Conservation (phyloP, 2,329 filamentous ascomycete species). For the Lojkania enalia region DNA sequence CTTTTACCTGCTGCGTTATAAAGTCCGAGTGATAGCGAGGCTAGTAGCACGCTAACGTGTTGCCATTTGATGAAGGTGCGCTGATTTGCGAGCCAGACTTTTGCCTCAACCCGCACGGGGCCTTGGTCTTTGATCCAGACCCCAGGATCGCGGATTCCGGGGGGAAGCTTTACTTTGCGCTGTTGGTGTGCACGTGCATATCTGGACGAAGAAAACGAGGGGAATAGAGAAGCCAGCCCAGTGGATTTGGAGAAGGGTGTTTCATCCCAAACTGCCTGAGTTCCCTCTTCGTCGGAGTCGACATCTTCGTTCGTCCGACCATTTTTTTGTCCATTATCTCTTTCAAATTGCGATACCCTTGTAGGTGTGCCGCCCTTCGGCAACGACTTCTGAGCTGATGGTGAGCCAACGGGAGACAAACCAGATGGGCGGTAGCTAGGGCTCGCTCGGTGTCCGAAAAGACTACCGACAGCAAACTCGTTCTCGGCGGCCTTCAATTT, state of each 20-base stretch:
- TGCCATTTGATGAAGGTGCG: conserved; percentile 99
- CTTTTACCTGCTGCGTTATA: conserved; percentile 82
- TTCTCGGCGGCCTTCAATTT: conserved; percentile 81
- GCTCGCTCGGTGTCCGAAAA: conserved; percentile 62
- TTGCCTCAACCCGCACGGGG: conserved; percentile 89
- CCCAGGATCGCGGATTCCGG: conserved; percentile 82
- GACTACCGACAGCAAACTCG: conserved; percentile 84
- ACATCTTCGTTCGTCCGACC: conserved; percentile 48
- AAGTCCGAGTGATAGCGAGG: conserved; percentile 77
- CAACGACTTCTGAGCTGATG: conserved; percentile 40
- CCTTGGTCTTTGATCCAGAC: conserved; percentile 95
- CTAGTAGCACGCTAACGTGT: conserved; percentile 87
- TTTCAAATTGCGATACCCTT: conserved; percentile 9
- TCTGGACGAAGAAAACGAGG: conserved; percentile 79
- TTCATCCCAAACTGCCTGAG: conserved; percentile 33
- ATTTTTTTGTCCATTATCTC: conserved; percentile 31
- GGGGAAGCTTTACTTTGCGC: conserved; percentile 66
- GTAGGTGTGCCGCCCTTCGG: conserved; percentile 21
- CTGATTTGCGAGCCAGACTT: conserved; percentile 98
- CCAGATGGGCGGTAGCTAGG: conserved; percentile 60
- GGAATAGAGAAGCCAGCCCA: conserved; percentile 72
- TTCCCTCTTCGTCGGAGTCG: conserved; percentile 56
- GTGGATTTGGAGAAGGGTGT: conserved; percentile 54
- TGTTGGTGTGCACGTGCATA: conserved; percentile 56
- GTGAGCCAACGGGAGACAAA: conserved; percentile 70